Evolutionary conservation across 805 yeast genomes (phyloP), one percentile per base, ranked within the genome.

Genomic region (Kluyveromyces siamensis): DNA sequence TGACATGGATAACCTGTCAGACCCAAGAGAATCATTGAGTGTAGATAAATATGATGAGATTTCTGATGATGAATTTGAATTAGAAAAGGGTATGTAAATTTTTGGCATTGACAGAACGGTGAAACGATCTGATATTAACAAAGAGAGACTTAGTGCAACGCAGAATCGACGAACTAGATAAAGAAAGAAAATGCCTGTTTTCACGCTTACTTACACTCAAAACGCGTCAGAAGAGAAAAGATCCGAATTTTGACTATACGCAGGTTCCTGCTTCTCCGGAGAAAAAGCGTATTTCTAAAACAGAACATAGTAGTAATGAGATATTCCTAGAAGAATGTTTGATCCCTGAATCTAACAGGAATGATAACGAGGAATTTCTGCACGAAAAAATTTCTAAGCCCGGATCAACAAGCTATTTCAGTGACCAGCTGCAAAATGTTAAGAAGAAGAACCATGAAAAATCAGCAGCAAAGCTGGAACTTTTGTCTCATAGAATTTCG

Each of bases 401-500:
- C 2, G 49, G 45, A 40, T 48, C 59, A 10, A 58, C 67, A 14
- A 52, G 69, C 2, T 69, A 68, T 52, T 71, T 71, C 45, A 54
- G 63, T 11, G 55, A 67, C n/a, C 55, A 56, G 17, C 61, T 68
- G 25, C 59, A 59, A 27, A 50, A 53, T 30, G 40, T 66, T 1
- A 59, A 63, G 41, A 54, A 48, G 30, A 60, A 62, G 37, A 60
- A 58, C 9, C 53, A 57, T 6, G 48, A 53, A 27, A 52, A 61
- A 40, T 52, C 55, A 17, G 43, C 50, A 30, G 47, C 50, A 9
- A 56, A 57, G 2, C 60, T 61, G 16, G 53, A 62, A 8, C 48
- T 73, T 41, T 48, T 69, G 54, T 55, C 56, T 6, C 50, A 68
- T 2, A 66, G 78, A 45, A 69, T 71, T 0, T 72, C 69, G 49